Conservation (phyloP, 2,329 filamentous ascomycete species). For the Aspergillus oerlinghausenensis region DNA sequence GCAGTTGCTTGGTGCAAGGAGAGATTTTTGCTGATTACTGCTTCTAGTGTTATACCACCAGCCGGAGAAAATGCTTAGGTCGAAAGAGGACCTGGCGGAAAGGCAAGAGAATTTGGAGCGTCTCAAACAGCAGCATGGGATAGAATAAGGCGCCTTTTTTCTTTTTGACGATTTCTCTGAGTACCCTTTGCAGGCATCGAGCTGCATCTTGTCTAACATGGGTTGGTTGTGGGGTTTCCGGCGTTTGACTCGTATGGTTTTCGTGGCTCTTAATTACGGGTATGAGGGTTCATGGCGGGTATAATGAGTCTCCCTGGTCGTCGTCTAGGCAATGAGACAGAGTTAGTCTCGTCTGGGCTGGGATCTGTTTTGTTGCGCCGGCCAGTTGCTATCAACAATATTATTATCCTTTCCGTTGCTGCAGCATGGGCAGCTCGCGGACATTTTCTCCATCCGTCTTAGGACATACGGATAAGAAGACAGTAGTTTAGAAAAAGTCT, state of each 20-base stretch:
- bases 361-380: slow-evolving; percentile 13
- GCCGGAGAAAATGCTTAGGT: slow-evolving; percentile 73
- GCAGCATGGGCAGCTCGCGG: slow-evolving; percentile 12
- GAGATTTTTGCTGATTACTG: background rate
- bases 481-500: background rate
- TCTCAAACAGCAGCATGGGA: slow-evolving; percentile 95
- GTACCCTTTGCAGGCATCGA: slow-evolving; percentile 31
- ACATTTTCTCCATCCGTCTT: background rate
- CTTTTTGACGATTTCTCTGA: slow-evolving; percentile 25
- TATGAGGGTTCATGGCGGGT: slow-evolving; percentile 26
- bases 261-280: slow-evolving; percentile 25
- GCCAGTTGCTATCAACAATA: slow-evolving; percentile 20
- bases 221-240: slow-evolving; percentile 38
- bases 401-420: slow-evolving; percentile 16
- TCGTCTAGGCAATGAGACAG: slow-evolving; percentile 16
- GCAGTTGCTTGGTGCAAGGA: background rate
- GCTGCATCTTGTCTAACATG: slow-evolving; percentile 29
- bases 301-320: slow-evolving; percentile 19
- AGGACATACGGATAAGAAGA: background rate
- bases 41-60: slow-evolving; percentile 65
- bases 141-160: slow-evolving; percentile 67
- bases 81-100: slow-evolving; percentile 88
- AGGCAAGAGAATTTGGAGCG: slow-evolving; percentile 97
- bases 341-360: slow-evolving; percentile 18
- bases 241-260: slow-evolving; percentile 37